Base-by-base conservation (phyloP, 108 stramenopile species). In the Skeletonema potamos region DNA sequence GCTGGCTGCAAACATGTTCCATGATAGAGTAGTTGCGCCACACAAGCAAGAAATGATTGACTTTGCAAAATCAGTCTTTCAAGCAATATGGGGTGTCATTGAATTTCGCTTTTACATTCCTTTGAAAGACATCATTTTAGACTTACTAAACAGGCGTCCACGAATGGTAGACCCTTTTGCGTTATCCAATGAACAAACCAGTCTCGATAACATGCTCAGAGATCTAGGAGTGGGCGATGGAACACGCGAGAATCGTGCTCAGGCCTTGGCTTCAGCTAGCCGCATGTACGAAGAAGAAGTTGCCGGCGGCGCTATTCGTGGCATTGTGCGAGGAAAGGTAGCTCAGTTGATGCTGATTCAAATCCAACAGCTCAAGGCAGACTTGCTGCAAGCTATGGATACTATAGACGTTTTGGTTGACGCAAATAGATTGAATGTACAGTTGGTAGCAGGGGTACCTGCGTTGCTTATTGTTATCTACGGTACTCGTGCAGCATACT, bases 221-320 rank as follows among this genome's bases (percentile, higher is more conserved):
- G 92, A 93, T 77, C 59, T 93, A 15, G 87, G 85, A 8, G 82
- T 87, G 20, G 92, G 92, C 36, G 89, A 93, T 66, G 92, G 92
- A 24, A 90, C 92, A 6, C 58, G 77, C 0, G 70, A 58, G 26
- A 59, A 78, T 36, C 76, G 92, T 15, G 77, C 76, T 6, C 64
- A 65, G 0, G 92, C 88, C n/a, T 64, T 90, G 15, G 64, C 84
- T 12, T 59, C 71, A 22, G 92, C 89, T 3, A 68, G 86, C 28
- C 67, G 83, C 32, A 73, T 85, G 73, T 93, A 90, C 55, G 92
- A 93, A 58, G 27, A 77, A 32, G 77, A 89, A 70, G 72, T 93
- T 46, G 58, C 78, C 2, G 64, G 64, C 6, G 88, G 92, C 2
- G 73, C 87, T n/a, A 73, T 90, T 1, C 74, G 77, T 8, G 83